Conservation (phyloP, 2,329 filamentous ascomycete species). For the Rhinocladiella mackenziei region DNA sequence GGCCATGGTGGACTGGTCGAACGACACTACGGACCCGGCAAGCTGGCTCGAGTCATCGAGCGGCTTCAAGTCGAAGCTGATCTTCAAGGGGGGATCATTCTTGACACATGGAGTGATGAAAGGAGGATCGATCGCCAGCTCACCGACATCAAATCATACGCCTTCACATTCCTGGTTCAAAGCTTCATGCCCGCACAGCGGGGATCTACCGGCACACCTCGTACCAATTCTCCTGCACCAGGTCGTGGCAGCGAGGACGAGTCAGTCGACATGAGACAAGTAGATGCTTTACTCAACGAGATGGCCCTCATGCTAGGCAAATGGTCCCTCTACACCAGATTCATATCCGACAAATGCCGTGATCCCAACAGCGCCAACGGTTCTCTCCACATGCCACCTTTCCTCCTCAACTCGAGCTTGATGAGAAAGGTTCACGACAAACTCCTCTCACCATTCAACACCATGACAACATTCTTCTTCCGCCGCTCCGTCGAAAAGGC, state of each 20-base stretch:
- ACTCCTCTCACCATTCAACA: constrained; percentile 76
- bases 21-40: constrained; percentile 84
- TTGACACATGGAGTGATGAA: constrained; percentile 95
- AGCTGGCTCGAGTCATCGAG: constrained; percentile 93
- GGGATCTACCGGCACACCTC: constrained; percentile 56
- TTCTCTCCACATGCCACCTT: constrained; percentile 62
- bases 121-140: constrained; percentile 76
- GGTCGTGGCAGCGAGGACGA: constrained; percentile 78
- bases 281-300: constrained; percentile 82
- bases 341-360: constrained; percentile 79
- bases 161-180: constrained; percentile 93
- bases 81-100: constrained; percentile 88
- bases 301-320: constrained; percentile 86
- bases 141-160: constrained; percentile 95
- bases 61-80: constrained; percentile 90
- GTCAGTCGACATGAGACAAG: constrained; percentile 91
- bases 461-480: constrained; percentile 95
- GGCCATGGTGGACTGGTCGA: constrained; percentile 87
- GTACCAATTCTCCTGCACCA: constrained; percentile 71
- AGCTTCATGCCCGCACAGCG: constrained; percentile 78
- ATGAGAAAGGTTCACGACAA: constrained; percentile 71
- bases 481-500: constrained; percentile 93
- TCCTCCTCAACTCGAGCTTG: constrained; percentile 75
- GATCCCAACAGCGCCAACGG: constrained; percentile 51
- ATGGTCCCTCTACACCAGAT: constrained; percentile 89